Conservation (phyloP, 1,284 basidiomycete species). For the Malassezia vespertilionis region DNA sequence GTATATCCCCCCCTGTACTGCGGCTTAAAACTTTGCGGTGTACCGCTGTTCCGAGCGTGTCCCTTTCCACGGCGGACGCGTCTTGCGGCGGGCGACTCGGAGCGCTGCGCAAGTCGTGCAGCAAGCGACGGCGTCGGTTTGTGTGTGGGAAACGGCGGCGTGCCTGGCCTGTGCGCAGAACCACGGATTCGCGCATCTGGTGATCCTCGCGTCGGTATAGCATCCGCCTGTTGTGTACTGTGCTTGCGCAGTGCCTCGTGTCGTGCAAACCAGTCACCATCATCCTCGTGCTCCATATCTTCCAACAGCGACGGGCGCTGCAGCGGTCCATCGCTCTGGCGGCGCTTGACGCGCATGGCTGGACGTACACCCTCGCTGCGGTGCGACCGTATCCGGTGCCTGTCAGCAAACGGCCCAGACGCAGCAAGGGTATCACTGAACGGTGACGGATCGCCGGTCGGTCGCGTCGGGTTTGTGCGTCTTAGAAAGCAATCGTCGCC, state of each 20-base stretch:
- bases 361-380: background rate
- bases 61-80: background rate
- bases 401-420: constrained; percentile 57
- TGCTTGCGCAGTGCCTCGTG: constrained; percentile 5
- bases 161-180: background rate
- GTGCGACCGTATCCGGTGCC: background rate
- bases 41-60: too few relatives aligned
- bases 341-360: too few relatives aligned
- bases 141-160: background rate
- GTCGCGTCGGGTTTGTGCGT: constrained; percentile 52
- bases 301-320: constrained; percentile 7
- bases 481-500: constrained; percentile 70
- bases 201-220: background rate
- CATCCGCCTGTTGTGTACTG: background rate
- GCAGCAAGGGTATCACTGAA: constrained; percentile 62
- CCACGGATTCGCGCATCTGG: background rate
- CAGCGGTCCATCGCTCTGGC: too few relatives aligned
- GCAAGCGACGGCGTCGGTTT: background rate
- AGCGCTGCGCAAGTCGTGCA: too few relatives aligned
- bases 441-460: constrained; percentile 58
- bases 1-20: constrained; percentile 14
- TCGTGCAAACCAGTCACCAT: constrained; percentile 13
- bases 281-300: constrained; percentile 4
- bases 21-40: constrained; percentile 2
- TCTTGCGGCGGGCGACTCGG: background rate